phyloP scores from a whole-genome alignment of 805 yeast genomes.

The Geotrichum ghanense region DNA sequence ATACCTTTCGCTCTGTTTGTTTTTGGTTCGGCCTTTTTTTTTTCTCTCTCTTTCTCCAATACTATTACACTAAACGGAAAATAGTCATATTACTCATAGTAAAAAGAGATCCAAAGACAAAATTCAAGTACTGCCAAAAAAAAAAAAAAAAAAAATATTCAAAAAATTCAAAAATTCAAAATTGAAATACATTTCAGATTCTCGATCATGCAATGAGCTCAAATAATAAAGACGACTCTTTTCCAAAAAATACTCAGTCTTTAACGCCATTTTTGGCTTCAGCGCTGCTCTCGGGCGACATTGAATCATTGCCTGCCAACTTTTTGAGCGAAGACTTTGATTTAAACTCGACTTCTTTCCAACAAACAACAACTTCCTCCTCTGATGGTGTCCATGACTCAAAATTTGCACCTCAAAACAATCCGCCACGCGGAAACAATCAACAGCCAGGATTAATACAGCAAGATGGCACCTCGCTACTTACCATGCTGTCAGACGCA shows the following conservation, averaged over 20 bases:
- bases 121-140: no score
- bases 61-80: no score
- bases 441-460: background rate
- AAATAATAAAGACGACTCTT: no score
- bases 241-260: no score
- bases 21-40: background rate
- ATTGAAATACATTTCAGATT: background rate
- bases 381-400: background rate
- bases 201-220: background rate
- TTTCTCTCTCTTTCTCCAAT: background rate
- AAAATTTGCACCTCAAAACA: background rate
- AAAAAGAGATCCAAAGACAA: no score
- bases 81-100: no score
- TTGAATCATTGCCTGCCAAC: background rate
- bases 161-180: background rate
- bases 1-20: background rate
- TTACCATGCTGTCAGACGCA: slow-evolving; percentile 14
- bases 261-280: no score
- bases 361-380: background rate
- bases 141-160: background rate
- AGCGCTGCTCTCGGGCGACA: background rate
- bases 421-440: background rate
- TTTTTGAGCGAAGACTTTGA: background rate
- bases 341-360: background rate
- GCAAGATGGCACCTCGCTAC: background rate